Evolutionary conservation across 768 basidiomycete genomes (phyloP).

Genomic region (Rhodotorula sphaerocarpa): DNA sequence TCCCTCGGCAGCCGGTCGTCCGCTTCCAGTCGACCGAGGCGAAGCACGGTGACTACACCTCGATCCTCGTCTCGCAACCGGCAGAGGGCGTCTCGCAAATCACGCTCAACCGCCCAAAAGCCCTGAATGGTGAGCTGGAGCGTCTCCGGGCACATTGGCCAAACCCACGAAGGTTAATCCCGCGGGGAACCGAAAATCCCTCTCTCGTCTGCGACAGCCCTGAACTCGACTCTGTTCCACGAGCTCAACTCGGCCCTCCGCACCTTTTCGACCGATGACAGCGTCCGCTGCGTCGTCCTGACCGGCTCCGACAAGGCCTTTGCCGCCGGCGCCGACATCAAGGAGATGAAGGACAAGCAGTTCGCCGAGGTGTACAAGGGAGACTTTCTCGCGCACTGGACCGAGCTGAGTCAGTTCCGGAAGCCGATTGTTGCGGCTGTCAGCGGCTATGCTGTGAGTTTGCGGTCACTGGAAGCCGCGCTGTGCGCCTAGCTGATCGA

Average conservation of each 20-base stretch:
- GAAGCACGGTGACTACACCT: conserved; percentile 19
- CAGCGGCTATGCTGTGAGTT: conserved; percentile 71
- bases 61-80: conserved; percentile 36
- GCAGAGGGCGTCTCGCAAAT: conserved; percentile 51
- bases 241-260: conserved; percentile 72
- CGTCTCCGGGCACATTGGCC: conserved; percentile 39
- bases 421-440: conserved; percentile 97
- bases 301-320: conserved; percentile 90
- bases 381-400: conserved; percentile 77
- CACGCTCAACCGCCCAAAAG: conserved; percentile 80
- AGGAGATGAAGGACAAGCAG: conserved; percentile 95
- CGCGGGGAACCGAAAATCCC: conserved; percentile 49
- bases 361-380: conserved; percentile 79
- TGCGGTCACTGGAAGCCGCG: background rate
- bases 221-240: conserved; percentile 67
- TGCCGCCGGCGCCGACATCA: conserved; percentile 95
- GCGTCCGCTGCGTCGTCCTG: conserved; percentile 74
- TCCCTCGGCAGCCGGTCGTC: background rate
- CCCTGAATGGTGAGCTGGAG: conserved; percentile 46
- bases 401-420: conserved; percentile 58
- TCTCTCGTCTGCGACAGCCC: conserved; percentile 46
- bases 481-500: background rate
- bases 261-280: conserved; percentile 61
- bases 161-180: conserved; percentile 23
- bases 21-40: conserved; percentile 11